Percentiles rank a stretch among this genome's conserved stretches.
Conservation (phyloP, 2,329 filamentous ascomycete species). For the Xylaria arbuscula region DNA sequence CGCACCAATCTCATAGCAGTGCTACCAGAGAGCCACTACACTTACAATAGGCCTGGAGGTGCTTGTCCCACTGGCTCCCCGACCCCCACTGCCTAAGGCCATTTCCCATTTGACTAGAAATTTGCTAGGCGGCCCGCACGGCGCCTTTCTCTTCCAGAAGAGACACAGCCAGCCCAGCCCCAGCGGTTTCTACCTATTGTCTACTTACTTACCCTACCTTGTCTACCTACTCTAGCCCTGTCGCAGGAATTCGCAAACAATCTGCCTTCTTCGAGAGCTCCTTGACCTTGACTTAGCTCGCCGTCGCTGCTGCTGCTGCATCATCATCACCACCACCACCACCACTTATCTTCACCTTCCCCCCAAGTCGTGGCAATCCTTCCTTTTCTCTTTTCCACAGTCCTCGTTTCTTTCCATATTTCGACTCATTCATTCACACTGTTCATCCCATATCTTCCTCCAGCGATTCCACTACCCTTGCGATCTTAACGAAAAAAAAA, state of each 20-base stretch:
- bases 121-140: slow-evolving; percentile 30
- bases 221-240: slow-evolving; percentile 27
- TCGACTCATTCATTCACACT: slow-evolving; percentile 13
- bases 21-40: neutral
- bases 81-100: neutral
- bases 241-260: slow-evolving; percentile 38
- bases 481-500: slow-evolving; percentile 25
- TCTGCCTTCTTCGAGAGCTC: slow-evolving; percentile 37
- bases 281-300: slow-evolving; percentile 22
- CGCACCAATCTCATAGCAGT: neutral
- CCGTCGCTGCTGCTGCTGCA: slow-evolving; percentile 8
- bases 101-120: slow-evolving; percentile 27
- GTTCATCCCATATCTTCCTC: slow-evolving; percentile 10
- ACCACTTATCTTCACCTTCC: slow-evolving; percentile 1
- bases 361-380: neutral
- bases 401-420: slow-evolving; percentile 24
- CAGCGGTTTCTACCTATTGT: slow-evolving; percentile 13
- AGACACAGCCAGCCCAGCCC: slow-evolving; percentile 14
- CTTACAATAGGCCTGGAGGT: too few relatives aligned
- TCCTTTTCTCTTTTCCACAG: slow-evolving; percentile 2
- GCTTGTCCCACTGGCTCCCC: slow-evolving; percentile 1
- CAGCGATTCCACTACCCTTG: slow-evolving; percentile 12
- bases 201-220: slow-evolving; percentile 13
- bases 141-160: slow-evolving; percentile 10
- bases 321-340: slow-evolving; percentile 27